These are phyloP conservation scores for Pyrenochaeta sp. DNA, from an alignment of 2,329 filamentous ascomycete genomes.

Conservation along the genomic window DNA sequence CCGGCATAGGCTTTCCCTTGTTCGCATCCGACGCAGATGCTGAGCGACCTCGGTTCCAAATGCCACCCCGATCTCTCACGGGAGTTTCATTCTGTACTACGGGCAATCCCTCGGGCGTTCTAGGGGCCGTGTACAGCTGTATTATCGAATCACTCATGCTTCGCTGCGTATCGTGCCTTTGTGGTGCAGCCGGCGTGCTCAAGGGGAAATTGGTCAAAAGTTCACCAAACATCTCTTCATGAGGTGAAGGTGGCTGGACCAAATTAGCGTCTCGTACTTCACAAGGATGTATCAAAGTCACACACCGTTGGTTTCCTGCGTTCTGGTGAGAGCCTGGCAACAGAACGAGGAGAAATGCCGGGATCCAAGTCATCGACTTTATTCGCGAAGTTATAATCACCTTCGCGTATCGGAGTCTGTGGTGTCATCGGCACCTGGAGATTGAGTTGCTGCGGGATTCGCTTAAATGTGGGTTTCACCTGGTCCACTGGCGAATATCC, in stretches of 20 bases:
- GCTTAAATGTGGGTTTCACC: conserved; percentile 11
- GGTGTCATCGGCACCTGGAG: conserved; percentile 21
- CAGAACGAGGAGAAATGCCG: conserved; percentile 31
- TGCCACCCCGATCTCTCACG: too few relatives aligned
- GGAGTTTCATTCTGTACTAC: background rate
- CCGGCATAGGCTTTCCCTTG: conserved; percentile 26
- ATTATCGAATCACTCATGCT: conserved; percentile 37
- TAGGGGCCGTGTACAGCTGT: conserved; percentile 19
- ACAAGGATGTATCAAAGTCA: conserved; percentile 3
- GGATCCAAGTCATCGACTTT: conserved; percentile 27
- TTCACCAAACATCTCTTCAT: conserved; percentile 29
- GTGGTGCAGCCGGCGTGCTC: conserved; percentile 24
- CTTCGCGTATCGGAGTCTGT: conserved; percentile 21
- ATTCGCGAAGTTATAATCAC: conserved; percentile 16
- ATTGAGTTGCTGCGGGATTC: conserved; percentile 9
- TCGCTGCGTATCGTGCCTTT: conserved; percentile 26
- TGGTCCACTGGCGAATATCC: conserved; percentile 9
- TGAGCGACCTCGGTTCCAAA: conserved; percentile 23
- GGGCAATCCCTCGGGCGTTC: conserved; percentile 15
- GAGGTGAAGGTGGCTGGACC: conserved; percentile 29
- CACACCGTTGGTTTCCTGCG: conserved; percentile 36
- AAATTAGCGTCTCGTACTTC: conserved; percentile 14
- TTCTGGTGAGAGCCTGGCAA: conserved; percentile 27
- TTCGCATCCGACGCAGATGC: conserved; percentile 19
- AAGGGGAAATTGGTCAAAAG: conserved; percentile 35